Evolutionary conservation across 2,329 filamentous ascomycete genomes (phyloP).

Genomic region (Hymenoscyphus fructigenus): DNA sequence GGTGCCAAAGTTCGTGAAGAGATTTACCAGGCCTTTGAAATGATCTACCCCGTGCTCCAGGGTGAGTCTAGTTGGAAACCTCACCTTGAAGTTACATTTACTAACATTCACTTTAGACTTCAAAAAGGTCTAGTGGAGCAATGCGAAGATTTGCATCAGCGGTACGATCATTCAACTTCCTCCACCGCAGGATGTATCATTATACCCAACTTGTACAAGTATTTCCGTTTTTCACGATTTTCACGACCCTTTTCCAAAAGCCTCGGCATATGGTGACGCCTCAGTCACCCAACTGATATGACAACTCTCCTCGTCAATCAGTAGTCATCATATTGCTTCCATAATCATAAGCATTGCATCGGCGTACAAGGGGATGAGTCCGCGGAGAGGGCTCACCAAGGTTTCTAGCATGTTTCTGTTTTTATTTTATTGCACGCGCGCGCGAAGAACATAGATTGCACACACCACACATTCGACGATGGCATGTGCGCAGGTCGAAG

Average conservation of each 20-base stretch:
- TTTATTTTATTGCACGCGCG: constrained; percentile 15
- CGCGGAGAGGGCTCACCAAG: constrained; percentile 19
- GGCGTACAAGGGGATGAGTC: constrained; percentile 33
- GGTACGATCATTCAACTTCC: constrained; percentile 32
- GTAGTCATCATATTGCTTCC: constrained; percentile 27
- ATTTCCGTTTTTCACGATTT: constrained; percentile 33
- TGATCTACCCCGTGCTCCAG: constrained; percentile 95
- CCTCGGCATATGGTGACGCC: constrained; percentile 22
- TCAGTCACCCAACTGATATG: constrained; percentile 18
- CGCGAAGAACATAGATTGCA: constrained; percentile 37
- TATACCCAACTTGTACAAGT: constrained; percentile 34
- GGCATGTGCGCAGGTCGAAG: constrained; percentile 44
- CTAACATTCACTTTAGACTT: constrained; percentile 35
- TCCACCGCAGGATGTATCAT: constrained; percentile 32
- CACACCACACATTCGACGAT: constrained; percentile 36
- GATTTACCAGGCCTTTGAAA: constrained; percentile 94
- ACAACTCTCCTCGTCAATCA: constrained; percentile 26
- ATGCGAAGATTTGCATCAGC: constrained; percentile 30
- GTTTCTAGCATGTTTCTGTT: constrained; percentile 33
- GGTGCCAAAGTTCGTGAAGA: constrained; percentile 98
- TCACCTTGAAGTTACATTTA: background rate
- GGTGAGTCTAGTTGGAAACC: constrained; percentile 53
- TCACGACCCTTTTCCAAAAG: constrained; percentile 35
- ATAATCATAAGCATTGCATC: constrained; percentile 35
- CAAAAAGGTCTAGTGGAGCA: constrained; percentile 38